Evolutionary conservation across 352 stramenopile species (phyloP).

Genomic region (Pelagophyceae sp.): DNA sequence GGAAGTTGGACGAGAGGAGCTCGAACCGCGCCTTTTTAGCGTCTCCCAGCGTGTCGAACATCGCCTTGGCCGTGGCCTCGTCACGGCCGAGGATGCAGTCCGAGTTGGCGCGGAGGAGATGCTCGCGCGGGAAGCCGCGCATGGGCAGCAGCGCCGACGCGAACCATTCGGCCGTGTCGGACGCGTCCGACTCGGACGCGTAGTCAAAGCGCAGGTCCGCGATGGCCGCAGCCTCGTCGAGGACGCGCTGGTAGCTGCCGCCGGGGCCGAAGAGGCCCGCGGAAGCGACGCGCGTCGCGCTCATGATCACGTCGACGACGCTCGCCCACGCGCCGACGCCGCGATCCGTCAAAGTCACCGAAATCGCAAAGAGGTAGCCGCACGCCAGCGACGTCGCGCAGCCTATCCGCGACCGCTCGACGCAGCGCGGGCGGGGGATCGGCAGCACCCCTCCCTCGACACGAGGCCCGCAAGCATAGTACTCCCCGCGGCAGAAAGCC

Average conservation of each 20-base stretch:
- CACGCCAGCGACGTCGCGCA: background rate
- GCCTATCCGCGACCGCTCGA: too few relatives aligned
- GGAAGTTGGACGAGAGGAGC: background rate
- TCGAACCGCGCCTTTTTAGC: background rate
- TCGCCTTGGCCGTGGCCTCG: background rate
- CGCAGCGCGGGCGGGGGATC: too few relatives aligned
- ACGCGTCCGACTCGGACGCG: background rate
- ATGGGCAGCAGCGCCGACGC: background rate
- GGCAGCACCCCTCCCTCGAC: too few relatives aligned
- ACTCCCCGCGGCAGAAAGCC: too few relatives aligned
- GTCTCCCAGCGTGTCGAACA: background rate
- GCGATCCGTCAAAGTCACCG: slow-evolving; percentile 27
- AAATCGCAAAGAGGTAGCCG: slow-evolving; percentile 31
- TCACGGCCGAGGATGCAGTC: background rate
- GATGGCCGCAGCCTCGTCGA: background rate
- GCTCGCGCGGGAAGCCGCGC: background rate
- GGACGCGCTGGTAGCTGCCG: background rate
- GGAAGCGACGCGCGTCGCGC: slow-evolving; percentile 13
- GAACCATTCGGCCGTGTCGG: background rate
- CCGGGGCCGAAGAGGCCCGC: background rate
- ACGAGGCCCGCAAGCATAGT: too few relatives aligned
- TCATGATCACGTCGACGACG: slow-evolving; percentile 28
- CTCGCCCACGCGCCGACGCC: slow-evolving; percentile 26
- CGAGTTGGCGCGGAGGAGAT: background rate
- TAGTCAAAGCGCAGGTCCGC: background rate